Evolutionary conservation across 75 land plant genomes (phyloP).

Genomic region (Cryptomeria japonica): DNA sequence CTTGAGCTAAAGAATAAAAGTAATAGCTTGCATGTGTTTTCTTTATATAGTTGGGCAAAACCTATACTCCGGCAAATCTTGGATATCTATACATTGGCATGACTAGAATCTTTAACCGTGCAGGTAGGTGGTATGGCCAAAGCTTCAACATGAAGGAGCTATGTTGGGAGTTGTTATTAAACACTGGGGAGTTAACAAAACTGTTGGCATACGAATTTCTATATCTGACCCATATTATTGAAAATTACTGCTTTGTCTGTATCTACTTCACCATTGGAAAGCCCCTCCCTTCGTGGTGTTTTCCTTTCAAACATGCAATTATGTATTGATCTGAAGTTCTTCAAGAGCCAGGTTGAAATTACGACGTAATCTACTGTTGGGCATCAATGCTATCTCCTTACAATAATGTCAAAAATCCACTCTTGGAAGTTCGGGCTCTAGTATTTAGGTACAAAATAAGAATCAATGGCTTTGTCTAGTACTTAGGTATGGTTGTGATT

Average conservation of each 20-base stretch:
- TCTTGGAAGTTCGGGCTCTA: background rate
- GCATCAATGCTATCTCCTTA: background rate
- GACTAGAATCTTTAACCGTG: background rate
- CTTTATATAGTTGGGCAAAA: background rate
- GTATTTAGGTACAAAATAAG: background rate
- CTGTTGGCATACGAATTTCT: background rate
- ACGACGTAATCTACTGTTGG: background rate
- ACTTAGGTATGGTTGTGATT: background rate
- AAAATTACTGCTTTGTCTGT: background rate
- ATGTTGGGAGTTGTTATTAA: background rate
- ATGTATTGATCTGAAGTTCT: background rate
- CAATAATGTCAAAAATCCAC: background rate
- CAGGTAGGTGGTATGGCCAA: conserved; percentile 6
- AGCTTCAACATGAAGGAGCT: background rate
- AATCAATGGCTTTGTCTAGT: background rate
- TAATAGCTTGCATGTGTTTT: background rate
- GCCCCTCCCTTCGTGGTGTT: background rate
- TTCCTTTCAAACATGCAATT: background rate
- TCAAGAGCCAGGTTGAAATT: background rate
- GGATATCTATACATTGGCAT: background rate
- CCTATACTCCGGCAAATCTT: background rate
- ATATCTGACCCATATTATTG: background rate
- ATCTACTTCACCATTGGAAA: background rate
- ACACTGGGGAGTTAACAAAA: background rate
- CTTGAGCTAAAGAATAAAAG: background rate